Percentiles rank a stretch among this genome's conserved stretches.
Conservation (phyloP, 139 green algal species). For the Micractinium sp. region DNA sequence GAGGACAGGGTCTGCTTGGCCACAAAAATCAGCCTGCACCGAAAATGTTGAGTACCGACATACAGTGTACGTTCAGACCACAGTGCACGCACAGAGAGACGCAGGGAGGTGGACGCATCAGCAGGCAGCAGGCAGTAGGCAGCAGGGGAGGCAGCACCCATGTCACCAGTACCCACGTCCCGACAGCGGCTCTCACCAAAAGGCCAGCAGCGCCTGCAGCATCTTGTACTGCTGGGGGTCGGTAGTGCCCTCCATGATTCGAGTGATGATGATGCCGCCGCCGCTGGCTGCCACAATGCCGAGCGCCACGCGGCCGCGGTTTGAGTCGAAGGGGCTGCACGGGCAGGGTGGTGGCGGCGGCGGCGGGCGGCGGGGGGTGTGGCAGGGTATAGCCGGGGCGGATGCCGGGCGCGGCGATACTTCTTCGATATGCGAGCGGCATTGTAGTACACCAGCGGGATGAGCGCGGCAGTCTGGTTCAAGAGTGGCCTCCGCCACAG, state of each 20-base stretch:
- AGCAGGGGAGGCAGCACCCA: neutral
- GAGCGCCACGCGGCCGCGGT: neutral
- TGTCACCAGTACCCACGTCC: neutral
- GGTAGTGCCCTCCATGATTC: neutral
- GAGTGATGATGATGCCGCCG: slow-evolving; percentile 4
- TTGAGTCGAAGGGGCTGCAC: slow-evolving; percentile 13
- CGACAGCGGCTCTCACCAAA: neutral
- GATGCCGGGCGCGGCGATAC: too few species aligned
- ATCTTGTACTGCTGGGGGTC: neutral
- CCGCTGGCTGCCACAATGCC: neutral
- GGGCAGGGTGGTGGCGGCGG: neutral
- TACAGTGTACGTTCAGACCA: neutral
- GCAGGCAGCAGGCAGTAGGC: too few species aligned
- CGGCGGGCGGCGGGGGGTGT: neutral
- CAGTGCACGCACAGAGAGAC: neutral
- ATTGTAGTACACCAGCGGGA: too few species aligned
- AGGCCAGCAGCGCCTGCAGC: slow-evolving; percentile 11
- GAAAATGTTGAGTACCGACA: neutral
- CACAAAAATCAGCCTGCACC: neutral
- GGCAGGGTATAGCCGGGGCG: too few species aligned
- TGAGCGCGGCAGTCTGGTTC: too few species aligned
- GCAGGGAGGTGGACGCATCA: neutral
- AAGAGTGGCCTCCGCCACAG: too few species aligned
- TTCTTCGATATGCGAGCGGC: too few species aligned
- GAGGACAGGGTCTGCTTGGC: neutral